These are phyloP conservation scores for Neoboletus magnificus DNA, from an alignment of 768 basidiomycete species.

Conservation along the genomic window DNA sequence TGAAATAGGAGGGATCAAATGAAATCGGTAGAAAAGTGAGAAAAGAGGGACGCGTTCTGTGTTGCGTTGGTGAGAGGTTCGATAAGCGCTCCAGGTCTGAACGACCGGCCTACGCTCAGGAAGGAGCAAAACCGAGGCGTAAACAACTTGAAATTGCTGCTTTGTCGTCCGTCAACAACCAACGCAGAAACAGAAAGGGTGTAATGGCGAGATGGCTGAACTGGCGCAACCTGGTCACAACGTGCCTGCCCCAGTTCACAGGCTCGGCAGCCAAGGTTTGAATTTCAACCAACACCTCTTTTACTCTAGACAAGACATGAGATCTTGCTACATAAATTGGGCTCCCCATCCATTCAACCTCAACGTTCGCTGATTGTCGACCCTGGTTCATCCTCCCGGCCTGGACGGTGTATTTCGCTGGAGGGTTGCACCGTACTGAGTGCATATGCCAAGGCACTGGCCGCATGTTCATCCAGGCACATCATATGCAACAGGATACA, in stretches of 20 bases:
- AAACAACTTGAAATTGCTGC: slow-evolving; percentile 27
- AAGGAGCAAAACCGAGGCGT: slow-evolving; percentile 24
- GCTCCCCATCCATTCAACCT: too few relatives aligned
- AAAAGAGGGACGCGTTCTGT: slow-evolving; percentile 38
- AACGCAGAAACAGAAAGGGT: slow-evolving; percentile 30
- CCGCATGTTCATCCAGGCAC: background rate
- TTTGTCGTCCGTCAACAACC: slow-evolving; percentile 35
- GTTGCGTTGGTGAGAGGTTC: slow-evolving; percentile 33
- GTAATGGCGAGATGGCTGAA: slow-evolving; percentile 8
- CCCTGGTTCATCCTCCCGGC: too few relatives aligned
- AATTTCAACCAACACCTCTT: slow-evolving; percentile 29
- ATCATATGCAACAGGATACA: background rate
- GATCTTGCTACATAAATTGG: background rate
- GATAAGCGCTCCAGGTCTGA: slow-evolving; percentile 34
- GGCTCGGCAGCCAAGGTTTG: slow-evolving; percentile 38
- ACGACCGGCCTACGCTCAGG: slow-evolving; percentile 31
- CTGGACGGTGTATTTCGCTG: too few relatives aligned
- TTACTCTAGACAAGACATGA: background rate
- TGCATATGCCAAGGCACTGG: background rate
- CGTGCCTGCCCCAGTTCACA: slow-evolving; percentile 26
- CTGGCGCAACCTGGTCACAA: slow-evolving; percentile 10
- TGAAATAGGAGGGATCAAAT: slow-evolving; percentile 23
- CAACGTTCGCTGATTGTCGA: too few relatives aligned
- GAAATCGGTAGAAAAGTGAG: slow-evolving; percentile 34
- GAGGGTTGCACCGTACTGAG: too few relatives aligned